A percentile compares a stretch with the other conserved stretches of the same genome.
Conservation (phyloP, 805 yeast species). For the Wickerhamiella sergipiensis region DNA sequence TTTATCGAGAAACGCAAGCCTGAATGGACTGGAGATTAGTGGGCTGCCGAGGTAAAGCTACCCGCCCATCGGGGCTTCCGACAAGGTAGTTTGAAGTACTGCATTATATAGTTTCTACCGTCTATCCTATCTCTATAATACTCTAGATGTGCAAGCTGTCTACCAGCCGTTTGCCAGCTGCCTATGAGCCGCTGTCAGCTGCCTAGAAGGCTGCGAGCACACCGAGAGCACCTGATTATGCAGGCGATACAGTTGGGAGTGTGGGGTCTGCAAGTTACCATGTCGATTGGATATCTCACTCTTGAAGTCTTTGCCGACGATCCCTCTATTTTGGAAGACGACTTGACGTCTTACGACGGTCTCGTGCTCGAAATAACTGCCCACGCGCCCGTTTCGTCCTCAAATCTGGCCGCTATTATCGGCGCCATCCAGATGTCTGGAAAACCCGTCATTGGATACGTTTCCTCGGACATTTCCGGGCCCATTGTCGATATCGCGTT, state of each 20-base stretch:
- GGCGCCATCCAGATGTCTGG: not conserved
- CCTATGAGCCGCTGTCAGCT: too few relatives aligned
- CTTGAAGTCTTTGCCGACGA: not conserved
- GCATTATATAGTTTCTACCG: too few relatives aligned
- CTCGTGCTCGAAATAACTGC: not conserved
- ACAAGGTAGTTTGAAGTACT: too few relatives aligned
- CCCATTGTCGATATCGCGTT: not conserved
- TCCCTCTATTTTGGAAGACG: not conserved
- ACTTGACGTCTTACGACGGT: not conserved
- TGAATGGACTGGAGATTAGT: conserved; percentile 23
- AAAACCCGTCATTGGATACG: not conserved
- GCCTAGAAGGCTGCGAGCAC: too few relatives aligned
- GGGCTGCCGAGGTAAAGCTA: too few relatives aligned
- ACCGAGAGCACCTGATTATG: too few relatives aligned
- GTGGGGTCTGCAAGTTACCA: not conserved
- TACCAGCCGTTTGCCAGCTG: too few relatives aligned
- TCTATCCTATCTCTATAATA: too few relatives aligned
- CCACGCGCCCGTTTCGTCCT: not conserved
- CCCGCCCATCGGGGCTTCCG: too few relatives aligned
- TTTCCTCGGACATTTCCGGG: not conserved
- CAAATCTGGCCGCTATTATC: not conserved
- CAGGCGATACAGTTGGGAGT: not conserved
- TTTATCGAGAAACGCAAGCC: conserved; percentile 35
- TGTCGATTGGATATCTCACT: not conserved
- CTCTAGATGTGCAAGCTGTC: too few relatives aligned